These are phyloP conservation scores for Podospora anserina DNA, from an alignment of 495 filamentous ascomycete genomes.

Conservation along the genomic window DNA sequence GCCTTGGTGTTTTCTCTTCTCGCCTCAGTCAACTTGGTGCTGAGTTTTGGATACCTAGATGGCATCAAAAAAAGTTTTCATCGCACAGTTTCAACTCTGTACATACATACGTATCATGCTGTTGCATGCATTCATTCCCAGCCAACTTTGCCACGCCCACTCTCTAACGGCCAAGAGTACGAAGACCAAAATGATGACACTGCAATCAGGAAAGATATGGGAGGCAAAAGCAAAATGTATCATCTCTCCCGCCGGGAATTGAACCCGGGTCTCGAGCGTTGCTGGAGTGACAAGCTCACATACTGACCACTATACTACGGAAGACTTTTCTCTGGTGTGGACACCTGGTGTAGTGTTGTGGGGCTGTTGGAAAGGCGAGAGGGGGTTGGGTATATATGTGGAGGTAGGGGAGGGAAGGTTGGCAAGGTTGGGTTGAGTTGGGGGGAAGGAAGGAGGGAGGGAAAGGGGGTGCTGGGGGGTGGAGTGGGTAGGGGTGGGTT, in stretches of 20 bases:
- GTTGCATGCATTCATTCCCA: not conserved
- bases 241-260: constrained; percentile 5
- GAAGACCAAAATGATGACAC: no score
- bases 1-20: no score
- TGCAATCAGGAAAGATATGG: not conserved
- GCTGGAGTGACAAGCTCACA: constrained; percentile 4
- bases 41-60: no score
- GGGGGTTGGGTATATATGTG: not conserved
- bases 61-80: no score
- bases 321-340: constrained; percentile 1
- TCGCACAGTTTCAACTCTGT: no score
- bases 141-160: no score
- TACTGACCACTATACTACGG: constrained; percentile 8
- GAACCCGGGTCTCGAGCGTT: constrained; percentile 7
- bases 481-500: no score
- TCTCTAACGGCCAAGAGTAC: no score
- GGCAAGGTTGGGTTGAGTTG: not conserved
- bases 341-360: constrained; percentile 1
- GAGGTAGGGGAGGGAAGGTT: not conserved
- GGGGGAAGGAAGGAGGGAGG: no score
- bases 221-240: constrained; percentile 1
- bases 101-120: no score
- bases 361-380: not conserved
- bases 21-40: no score
- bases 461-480: no score